A percentile compares a stretch with the other conserved stretches of the same genome.
Conservation (phyloP, 495 filamentous ascomycete genomes). For the Entonaema liquescens region DNA sequence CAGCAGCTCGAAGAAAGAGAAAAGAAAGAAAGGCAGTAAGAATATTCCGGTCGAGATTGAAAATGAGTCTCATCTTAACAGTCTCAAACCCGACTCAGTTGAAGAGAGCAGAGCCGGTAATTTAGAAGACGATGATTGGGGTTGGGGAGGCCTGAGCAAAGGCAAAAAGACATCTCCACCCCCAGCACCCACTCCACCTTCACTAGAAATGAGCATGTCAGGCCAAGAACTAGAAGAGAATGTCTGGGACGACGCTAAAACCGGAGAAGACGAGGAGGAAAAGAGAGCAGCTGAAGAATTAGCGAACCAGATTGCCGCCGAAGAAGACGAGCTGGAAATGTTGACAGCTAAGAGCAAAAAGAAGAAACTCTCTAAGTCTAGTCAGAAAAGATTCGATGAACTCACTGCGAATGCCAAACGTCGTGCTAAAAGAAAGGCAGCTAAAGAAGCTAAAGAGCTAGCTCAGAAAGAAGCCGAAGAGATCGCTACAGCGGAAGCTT, state of each 20-base stretch:
- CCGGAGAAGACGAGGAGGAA: constrained; percentile 16
- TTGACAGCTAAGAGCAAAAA: constrained; percentile 47
- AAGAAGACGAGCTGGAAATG: constrained; percentile 49
- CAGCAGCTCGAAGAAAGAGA: constrained; percentile 49
- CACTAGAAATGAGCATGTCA: constrained; percentile 46
- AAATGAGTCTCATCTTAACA: constrained; percentile 46
- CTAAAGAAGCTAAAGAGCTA: constrained; percentile 40
- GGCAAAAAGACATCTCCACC: constrained; percentile 55
- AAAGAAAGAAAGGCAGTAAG: constrained; percentile 54
- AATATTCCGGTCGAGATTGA: constrained; percentile 53
- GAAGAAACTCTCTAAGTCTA: constrained; percentile 39
- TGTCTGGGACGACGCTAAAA: constrained; percentile 37
- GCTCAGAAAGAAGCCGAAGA: constrained; percentile 37
- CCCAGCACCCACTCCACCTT: constrained; percentile 52
- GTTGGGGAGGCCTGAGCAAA: constrained; percentile 47
- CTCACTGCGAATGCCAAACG: constrained; percentile 46
- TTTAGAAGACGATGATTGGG: constrained; percentile 51
- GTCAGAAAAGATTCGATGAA: constrained; percentile 47
- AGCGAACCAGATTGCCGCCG: constrained; percentile 43
- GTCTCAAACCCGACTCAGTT: constrained; percentile 51
- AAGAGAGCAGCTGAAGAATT: constrained; percentile 33
- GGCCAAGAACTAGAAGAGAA: constrained; percentile 34
- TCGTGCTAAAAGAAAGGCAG: constrained; percentile 43
- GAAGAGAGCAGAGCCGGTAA: constrained; percentile 54
- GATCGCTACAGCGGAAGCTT: constrained; percentile 34